Conservation (phyloP, 1,139 yeast species). For the Yarrowia galli region DNA sequence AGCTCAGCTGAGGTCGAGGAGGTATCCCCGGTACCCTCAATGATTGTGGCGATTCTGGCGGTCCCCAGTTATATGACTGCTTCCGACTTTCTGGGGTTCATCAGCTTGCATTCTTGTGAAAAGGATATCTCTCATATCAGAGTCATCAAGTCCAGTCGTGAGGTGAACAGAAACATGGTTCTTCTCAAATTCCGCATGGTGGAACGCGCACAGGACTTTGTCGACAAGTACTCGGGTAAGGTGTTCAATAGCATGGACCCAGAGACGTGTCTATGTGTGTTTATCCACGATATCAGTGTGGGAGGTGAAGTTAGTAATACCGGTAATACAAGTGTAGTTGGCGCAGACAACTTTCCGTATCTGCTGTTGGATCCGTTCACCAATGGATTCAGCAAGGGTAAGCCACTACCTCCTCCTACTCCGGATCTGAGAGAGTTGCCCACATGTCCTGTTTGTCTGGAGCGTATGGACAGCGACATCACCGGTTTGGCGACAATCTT, state of each 20-base stretch:
- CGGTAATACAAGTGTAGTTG: constrained; percentile 1
- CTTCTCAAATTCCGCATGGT: constrained; percentile 72
- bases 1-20: neutral
- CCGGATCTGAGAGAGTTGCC: constrained; percentile 69
- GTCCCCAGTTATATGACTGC: constrained; percentile 90
- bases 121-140: constrained; percentile 70
- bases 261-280: constrained; percentile 80
- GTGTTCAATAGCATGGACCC: constrained; percentile 88
- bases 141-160: constrained; percentile 66
- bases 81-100: constrained; percentile 79
- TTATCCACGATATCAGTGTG: constrained; percentile 51
- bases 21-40: constrained; percentile 62
- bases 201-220: constrained; percentile 66
- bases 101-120: constrained; percentile 67
- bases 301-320: constrained; percentile 13
- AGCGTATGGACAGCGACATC: constrained; percentile 81
- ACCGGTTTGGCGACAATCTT: constrained; percentile 88
- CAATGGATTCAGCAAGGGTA: constrained; percentile 41
- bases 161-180: constrained; percentile 76
- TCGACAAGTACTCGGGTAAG: constrained; percentile 71
- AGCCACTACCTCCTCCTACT: constrained; percentile 50
- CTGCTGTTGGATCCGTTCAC: constrained; percentile 79
- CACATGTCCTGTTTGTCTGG: constrained; percentile 92
- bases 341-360: constrained; percentile 61
- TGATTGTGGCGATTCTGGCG: constrained; percentile 74